Percentiles rank a stretch among this genome's conserved stretches.
phyloP scores from a whole-genome alignment of 352 stramenopile genomes.

The Hyaloperonospora brassicae region DNA sequence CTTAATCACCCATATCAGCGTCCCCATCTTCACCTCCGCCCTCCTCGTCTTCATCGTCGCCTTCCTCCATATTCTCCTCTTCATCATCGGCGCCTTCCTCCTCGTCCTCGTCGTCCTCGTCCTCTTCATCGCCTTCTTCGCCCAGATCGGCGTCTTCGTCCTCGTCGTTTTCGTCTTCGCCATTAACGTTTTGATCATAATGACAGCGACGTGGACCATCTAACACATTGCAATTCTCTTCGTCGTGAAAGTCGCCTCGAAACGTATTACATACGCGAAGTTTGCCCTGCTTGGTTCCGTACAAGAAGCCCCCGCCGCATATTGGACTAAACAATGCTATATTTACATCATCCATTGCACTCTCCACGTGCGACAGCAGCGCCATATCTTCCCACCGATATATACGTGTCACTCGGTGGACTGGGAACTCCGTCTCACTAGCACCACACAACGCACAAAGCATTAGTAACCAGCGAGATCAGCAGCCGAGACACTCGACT shows the following conservation, averaged over 20 bases:
- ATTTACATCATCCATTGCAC: constrained; percentile 95
- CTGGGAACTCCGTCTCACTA: constrained; percentile 72
- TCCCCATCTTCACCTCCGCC: constrained; percentile 29
- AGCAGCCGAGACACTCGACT: background rate
- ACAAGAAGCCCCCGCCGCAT: constrained; percentile 94
- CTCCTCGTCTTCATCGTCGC: constrained; percentile 25
- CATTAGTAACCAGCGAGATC: background rate
- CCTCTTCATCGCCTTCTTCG: constrained; percentile 38
- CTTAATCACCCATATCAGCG: constrained; percentile 38
- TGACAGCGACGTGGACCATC: constrained; percentile 48
- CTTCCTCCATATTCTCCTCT: constrained; percentile 30
- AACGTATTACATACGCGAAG: constrained; percentile 85
- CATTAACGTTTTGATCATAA: constrained; percentile 51
- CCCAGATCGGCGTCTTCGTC: constrained; percentile 40
- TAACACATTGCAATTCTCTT: constrained; percentile 81
- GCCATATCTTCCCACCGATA: constrained; percentile 88
- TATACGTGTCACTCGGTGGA: constrained; percentile 81
- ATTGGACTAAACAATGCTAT: constrained; percentile 97
- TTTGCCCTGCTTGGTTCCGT: constrained; percentile 95
- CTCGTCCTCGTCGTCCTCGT: constrained; percentile 29
- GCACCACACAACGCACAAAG: constrained; percentile 6
- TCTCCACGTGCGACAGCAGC: constrained; percentile 78
- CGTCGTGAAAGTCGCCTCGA: constrained; percentile 61
- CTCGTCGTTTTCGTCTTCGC: constrained; percentile 44
- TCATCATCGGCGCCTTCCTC: constrained; percentile 23